These are phyloP conservation scores for Cornus controversa DNA, from an alignment of 148 eudicot species.

Conservation along the genomic window DNA sequence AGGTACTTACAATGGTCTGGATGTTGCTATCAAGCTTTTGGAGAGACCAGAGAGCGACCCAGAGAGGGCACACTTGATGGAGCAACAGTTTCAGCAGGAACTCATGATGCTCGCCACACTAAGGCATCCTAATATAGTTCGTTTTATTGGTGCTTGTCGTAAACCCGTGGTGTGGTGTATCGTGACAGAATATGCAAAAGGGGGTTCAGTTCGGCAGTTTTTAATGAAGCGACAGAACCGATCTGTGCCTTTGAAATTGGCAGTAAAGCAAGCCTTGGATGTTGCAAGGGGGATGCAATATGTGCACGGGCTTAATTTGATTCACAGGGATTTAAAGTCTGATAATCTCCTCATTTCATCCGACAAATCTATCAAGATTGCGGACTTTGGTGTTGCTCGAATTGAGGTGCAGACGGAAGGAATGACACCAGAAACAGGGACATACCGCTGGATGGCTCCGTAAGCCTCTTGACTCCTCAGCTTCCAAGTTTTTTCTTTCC, in stretches of 20 bases:
- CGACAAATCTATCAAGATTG: conserved; percentile 93
- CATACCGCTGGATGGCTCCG: conserved; percentile 99
- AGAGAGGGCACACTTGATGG: conserved; percentile 87
- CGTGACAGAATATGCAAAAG: conserved; percentile 95
- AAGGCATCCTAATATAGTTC: conserved; percentile 90
- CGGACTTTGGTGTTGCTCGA: conserved; percentile 98
- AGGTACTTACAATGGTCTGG: conserved; percentile 92
- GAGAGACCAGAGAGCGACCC: conserved; percentile 93
- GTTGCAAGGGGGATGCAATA: conserved; percentile 99
- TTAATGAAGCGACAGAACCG: conserved; percentile 76
- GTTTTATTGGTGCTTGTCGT: conserved; percentile 95
- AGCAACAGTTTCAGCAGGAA: conserved; percentile 98
- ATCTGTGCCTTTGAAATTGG: conserved; percentile 85
- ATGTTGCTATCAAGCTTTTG: conserved; percentile 94
- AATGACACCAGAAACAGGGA: conserved; percentile 99
- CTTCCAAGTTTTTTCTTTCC: not conserved
- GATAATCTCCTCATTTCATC: conserved; percentile 88
- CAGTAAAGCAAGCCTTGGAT: conserved; percentile 96
- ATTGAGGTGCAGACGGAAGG: conserved; percentile 99
- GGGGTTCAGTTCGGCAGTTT: conserved; percentile 95
- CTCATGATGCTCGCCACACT: conserved; percentile 94
- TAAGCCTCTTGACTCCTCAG: conserved; percentile 37
- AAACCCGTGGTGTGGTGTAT: conserved; percentile 99
- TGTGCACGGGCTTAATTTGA: conserved; percentile 79
- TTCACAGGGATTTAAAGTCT: conserved; percentile 89